Percentiles rank a stretch among this genome's conserved stretches.
Evolutionary conservation across 139 green algal genomes (phyloP).

Genomic region (Asterochloris sp.): DNA sequence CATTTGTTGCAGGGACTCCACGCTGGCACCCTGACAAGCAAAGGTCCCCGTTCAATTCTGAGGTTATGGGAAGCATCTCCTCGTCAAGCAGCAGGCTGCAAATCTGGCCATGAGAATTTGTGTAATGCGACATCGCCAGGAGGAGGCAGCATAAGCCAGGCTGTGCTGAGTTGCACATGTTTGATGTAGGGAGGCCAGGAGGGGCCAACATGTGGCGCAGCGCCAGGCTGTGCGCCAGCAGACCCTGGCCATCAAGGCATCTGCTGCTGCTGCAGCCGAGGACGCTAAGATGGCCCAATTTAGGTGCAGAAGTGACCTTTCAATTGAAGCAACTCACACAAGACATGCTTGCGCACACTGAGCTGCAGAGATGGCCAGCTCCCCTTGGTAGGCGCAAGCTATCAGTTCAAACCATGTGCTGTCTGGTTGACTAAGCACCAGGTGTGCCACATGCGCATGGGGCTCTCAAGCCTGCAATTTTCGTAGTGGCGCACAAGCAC

Average conservation of each 20-base stretch:
- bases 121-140: background rate
- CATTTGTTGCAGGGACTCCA: too few species aligned
- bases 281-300: conserved; percentile 46
- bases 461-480: too few species aligned
- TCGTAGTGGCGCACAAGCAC: too few species aligned
- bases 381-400: too few species aligned
- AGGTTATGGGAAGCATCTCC: too few species aligned
- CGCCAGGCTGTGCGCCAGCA: conserved; percentile 17
- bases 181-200: conserved; percentile 17
- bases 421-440: too few species aligned
- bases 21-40: too few species aligned
- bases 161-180: background rate
- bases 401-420: too few species aligned
- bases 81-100: background rate
- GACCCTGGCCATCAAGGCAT: background rate
- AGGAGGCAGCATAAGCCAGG: background rate
- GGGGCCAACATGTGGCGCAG: background rate
- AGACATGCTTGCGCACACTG: too few species aligned
- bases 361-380: too few species aligned
- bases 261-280: conserved; percentile 21
- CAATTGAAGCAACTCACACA: background rate
- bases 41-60: too few species aligned
- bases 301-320: conserved; percentile 2
- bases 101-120: background rate
- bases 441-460: too few species aligned